Evolutionary conservation across 2,329 filamentous ascomycete species (phyloP).

Genomic region (Fusarium haematococcum): DNA sequence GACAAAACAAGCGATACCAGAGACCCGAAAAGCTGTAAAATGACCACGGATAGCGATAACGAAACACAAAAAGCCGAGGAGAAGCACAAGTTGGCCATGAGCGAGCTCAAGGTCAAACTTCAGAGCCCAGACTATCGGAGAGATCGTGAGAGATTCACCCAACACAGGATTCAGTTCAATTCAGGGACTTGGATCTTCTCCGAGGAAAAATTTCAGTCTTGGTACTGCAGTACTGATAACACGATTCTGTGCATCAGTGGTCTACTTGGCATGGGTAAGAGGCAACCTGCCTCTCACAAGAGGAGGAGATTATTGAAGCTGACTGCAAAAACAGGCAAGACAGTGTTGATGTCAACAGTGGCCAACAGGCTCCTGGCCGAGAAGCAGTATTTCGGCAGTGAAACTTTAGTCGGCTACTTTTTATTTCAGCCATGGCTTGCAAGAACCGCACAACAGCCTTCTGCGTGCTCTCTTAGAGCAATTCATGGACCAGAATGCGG

Average conservation of each 20-base stretch:
- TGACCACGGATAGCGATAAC: neutral
- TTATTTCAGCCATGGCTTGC: conserved; percentile 14
- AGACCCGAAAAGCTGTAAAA: neutral
- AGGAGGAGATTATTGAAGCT: neutral
- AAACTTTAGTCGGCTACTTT: conserved; percentile 10
- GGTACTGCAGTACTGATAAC: neutral
- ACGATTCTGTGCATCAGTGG: conserved; percentile 15
- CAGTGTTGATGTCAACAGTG: conserved; percentile 14
- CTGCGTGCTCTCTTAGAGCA: conserved; percentile 14
- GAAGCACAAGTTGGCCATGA: neutral
- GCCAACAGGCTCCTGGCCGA: conserved; percentile 1
- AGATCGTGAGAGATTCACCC: neutral
- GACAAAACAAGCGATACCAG: neutral
- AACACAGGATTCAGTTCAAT: neutral
- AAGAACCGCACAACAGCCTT: conserved; percentile 2
- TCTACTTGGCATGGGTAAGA: conserved; percentile 21
- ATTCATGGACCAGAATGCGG: neutral
- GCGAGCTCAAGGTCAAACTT: conserved; percentile 9
- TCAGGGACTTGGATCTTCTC: conserved; percentile 18
- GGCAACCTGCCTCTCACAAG: neutral
- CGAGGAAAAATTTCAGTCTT: conserved; percentile 2
- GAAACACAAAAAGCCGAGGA: neutral
- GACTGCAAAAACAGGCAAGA: conserved; percentile 12
- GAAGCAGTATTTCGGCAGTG: neutral
- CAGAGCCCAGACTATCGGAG: conserved; percentile 4